Conservation (phyloP, 306 rosid genomes). For the Gastrolobium bilobum region DNA sequence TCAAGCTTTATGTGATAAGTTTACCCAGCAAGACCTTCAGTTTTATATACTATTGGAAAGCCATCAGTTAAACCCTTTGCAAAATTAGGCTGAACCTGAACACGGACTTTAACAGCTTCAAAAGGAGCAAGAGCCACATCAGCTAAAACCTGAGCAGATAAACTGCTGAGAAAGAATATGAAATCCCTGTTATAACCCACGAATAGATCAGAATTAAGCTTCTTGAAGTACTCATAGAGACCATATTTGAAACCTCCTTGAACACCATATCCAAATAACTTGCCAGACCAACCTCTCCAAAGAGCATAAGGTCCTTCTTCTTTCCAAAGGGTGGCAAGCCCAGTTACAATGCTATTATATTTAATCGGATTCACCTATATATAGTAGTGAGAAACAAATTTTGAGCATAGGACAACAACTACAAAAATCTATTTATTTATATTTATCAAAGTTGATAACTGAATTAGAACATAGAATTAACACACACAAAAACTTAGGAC, state of each 20-base stretch:
- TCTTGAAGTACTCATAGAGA: constrained; percentile 82
- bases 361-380: constrained; percentile 71
- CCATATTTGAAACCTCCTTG: constrained; percentile 84
- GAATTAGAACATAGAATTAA: too few relatives aligned
- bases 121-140: constrained; percentile 80
- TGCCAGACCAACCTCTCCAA: constrained; percentile 91
- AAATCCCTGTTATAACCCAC: constrained; percentile 52
- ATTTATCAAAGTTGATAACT: too few relatives aligned
- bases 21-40: constrained; percentile 71
- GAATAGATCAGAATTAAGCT: constrained; percentile 61
- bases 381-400: background rate
- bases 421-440: too few relatives aligned
- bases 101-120: constrained; percentile 73
- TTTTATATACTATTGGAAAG: constrained; percentile 64
- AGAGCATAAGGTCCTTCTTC: constrained; percentile 75
- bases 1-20: background rate
- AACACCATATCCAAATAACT: constrained; percentile 73
- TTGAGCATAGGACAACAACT: too few relatives aligned
- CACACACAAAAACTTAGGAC: too few relatives aligned
- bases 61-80: constrained; percentile 79
- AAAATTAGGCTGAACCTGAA: constrained; percentile 68
- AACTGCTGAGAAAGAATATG: constrained; percentile 76
- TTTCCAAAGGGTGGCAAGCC: constrained; percentile 70
- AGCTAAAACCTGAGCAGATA: constrained; percentile 74
- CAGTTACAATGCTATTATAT: constrained; percentile 66